Evolutionary conservation across 179 eudicot species (phyloP).

Genomic region (Patellifolia procumbens): DNA sequence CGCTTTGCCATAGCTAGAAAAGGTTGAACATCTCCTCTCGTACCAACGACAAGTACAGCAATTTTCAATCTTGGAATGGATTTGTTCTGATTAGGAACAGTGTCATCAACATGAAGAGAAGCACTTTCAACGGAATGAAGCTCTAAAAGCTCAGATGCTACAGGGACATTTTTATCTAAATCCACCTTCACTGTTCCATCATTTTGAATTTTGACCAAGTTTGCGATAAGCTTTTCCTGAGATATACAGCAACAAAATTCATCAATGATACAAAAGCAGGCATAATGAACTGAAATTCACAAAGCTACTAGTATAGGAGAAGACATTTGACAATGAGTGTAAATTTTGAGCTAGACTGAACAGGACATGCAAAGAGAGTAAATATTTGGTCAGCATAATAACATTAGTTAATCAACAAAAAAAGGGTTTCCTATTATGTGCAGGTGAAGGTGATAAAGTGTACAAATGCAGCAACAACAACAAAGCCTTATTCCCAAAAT

Average conservation of each 20-base stretch:
- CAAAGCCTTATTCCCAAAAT: no score
- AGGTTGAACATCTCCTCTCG: slow-evolving; percentile 90
- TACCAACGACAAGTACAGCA: slow-evolving; percentile 77
- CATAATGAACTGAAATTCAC: not conserved
- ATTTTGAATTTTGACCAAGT: slow-evolving; percentile 77
- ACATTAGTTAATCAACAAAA: not conserved
- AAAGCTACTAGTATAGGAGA: slow-evolving; percentile 3
- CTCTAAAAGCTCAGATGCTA: slow-evolving; percentile 59
- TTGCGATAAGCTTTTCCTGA: slow-evolving; percentile 72
- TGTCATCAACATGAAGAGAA: slow-evolving; percentile 29
- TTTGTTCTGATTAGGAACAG: slow-evolving; percentile 33
- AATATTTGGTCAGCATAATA: not conserved
- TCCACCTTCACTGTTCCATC: slow-evolving; percentile 70
- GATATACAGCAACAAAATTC: slow-evolving; percentile 6
- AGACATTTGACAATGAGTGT: not conserved
- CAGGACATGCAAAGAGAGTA: not conserved
- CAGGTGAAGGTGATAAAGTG: no score
- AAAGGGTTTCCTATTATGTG: not conserved
- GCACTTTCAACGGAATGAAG: slow-evolving; percentile 42
- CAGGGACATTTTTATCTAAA: slow-evolving; percentile 43
- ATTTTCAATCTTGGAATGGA: slow-evolving; percentile 59
- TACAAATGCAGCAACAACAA: no score
- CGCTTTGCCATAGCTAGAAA: slow-evolving; percentile 71
- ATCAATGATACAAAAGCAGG: slow-evolving; percentile 11
- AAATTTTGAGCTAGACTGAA: not conserved